Evolutionary conservation across 163 green algal species (phyloP), one percentile per base, ranked within the genome.

Genomic region (Scenedesmus sp.): DNA sequence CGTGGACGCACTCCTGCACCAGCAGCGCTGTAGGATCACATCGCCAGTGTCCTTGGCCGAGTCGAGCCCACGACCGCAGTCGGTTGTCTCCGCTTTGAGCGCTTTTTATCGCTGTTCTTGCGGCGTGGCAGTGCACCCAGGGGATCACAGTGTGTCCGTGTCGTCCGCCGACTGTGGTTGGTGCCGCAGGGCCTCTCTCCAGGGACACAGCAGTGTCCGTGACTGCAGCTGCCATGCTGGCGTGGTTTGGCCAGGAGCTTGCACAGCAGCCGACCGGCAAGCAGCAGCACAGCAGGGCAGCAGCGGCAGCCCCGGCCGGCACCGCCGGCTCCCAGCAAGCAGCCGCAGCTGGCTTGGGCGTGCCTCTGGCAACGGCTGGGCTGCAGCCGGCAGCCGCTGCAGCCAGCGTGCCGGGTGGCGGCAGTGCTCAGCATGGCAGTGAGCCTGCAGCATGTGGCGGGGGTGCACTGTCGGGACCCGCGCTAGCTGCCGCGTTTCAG

Each of bases 161-260:
- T 2, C 15, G 56, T 18, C 12, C 20, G 6, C 1, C 22, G 1
- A 6, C 7, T n/a, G 5, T 33, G 20, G 1, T 35, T 53, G 3
- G 9, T 56, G 53, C 37, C 59, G 46, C 85, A 89, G 85, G 85
- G 24, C 30, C 51, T 4, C 20, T 59, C 30, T 26, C 35, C 26
- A 42, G 87, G 0, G 78, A 87, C 49, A 37, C 53, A 0, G 87
- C 49, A 18, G 51, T 91, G 13, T 46, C 51, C 0, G 53, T 81
- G 33, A 91, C 87, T 26, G 87, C 87, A 15, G 87, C 87, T 35
- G 79, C 76, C 30, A 91, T 91, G 87, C 30, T 91, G 7, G 87
- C 79, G 7, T 91, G 87, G 87, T 91, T 91, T 37, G 13, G 35
- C 2, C 87, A 91, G 37, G 24, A 86, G 33, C 76, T 91, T n/a